phyloP scores from a whole-genome alignment of 2,329 filamentous ascomycete genomes.

The Nigrograna mackinnonii region DNA sequence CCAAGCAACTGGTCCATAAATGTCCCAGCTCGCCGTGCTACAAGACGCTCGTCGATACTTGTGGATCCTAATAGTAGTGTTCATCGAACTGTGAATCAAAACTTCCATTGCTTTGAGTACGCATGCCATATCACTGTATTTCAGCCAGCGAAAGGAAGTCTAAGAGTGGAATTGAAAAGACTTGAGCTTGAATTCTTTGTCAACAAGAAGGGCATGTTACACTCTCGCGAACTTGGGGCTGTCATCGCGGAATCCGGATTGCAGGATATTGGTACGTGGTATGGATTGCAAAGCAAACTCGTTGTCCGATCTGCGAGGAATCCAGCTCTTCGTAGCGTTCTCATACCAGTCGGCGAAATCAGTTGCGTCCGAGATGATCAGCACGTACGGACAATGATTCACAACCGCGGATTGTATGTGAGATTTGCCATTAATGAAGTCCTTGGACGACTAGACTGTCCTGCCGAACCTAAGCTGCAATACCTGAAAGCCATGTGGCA shows the following conservation, averaged over 20 bases:
- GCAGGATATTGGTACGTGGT: slow-evolving; percentile 64
- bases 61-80: slow-evolving; percentile 54
- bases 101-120: slow-evolving; percentile 58
- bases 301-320: slow-evolving; percentile 55
- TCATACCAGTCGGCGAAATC: slow-evolving; percentile 55
- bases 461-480: slow-evolving; percentile 58
- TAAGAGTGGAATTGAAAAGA: slow-evolving; percentile 56
- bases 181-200: slow-evolving; percentile 60
- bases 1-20: slow-evolving; percentile 47
- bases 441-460: slow-evolving; percentile 60
- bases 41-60: slow-evolving; percentile 35
- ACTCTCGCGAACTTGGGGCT: slow-evolving; percentile 53
- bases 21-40: slow-evolving; percentile 24
- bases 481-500: slow-evolving; percentile 64
- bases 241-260: slow-evolving; percentile 53
- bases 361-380: slow-evolving; percentile 30
- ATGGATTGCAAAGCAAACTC: slow-evolving; percentile 63
- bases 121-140: slow-evolving; percentile 48
- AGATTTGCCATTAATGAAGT: slow-evolving; percentile 59
- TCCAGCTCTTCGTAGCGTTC: slow-evolving; percentile 50
- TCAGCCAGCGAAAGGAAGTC: slow-evolving; percentile 39
- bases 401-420: slow-evolving; percentile 45
- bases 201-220: slow-evolving; percentile 46
- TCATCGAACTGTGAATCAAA: slow-evolving; percentile 42
- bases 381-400: slow-evolving; percentile 50